Percentiles rank a stretch among this genome's conserved stretches.
Conservation (phyloP, 257 asterid genomes). For the Marsdenia floribunda region DNA sequence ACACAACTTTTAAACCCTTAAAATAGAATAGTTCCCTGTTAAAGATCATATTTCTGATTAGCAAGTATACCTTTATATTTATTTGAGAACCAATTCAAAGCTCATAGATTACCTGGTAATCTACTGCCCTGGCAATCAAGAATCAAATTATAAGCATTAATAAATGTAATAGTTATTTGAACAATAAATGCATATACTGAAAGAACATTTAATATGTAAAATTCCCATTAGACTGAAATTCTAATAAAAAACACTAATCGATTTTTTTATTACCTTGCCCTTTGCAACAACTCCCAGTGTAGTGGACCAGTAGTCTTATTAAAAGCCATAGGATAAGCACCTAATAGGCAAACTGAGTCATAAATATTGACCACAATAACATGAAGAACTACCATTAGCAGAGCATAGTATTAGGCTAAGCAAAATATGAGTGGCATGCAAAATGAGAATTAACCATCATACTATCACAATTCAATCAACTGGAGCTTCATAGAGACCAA, state of each 20-base stretch:
- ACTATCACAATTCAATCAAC: background rate
- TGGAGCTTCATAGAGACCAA: background rate
- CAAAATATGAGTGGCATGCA: background rate
- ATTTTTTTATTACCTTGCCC: constrained; percentile 58
- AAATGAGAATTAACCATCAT: background rate
- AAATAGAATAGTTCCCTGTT: background rate
- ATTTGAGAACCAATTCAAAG: background rate
- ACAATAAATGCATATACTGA: background rate
- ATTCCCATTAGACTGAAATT: background rate
- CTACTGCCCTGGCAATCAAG: constrained; percentile 73
- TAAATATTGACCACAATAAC: constrained; percentile 12
- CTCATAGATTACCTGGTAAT: constrained; percentile 56
- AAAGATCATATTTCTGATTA: background rate
- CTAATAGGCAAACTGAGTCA: constrained; percentile 33
- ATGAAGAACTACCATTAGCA: background rate
- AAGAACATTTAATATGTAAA: background rate
- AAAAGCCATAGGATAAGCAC: constrained; percentile 92
- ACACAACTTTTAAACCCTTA: background rate
- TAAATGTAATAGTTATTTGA: background rate
- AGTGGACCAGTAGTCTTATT: constrained; percentile 96
- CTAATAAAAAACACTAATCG: no score
- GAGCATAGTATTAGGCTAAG: background rate
- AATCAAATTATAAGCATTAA: constrained; percentile 15
- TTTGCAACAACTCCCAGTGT: constrained; percentile 84
- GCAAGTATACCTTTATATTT: background rate